Percentiles rank a stretch among this genome's conserved stretches.
phyloP scores from a whole-genome alignment of 768 basidiomycete species.

The Mycena crocata region DNA sequence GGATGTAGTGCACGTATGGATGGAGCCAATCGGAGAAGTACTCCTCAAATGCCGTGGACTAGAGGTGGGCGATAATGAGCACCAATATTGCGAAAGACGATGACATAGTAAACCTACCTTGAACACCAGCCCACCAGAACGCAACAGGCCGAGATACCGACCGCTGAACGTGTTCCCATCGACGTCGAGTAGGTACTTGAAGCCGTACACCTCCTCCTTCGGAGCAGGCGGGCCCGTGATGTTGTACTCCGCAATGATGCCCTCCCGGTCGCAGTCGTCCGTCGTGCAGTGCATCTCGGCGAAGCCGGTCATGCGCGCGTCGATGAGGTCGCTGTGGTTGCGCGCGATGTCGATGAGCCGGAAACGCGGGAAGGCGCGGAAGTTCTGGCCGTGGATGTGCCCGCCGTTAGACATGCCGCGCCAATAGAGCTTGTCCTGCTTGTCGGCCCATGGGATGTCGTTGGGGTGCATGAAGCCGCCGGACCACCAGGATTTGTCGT shows the following conservation, averaged over 20 bases:
- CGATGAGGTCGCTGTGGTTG: conserved; percentile 33
- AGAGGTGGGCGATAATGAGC: not conserved
- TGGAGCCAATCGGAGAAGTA: conserved; percentile 31
- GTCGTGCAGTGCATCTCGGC: conserved; percentile 33
- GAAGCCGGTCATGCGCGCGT: conserved; percentile 35
- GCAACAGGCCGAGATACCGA: conserved; percentile 30
- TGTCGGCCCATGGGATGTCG: conserved; percentile 29
- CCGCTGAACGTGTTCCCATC: conserved; percentile 37
- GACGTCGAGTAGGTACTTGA: conserved; percentile 33
- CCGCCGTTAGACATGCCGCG: conserved; percentile 36
- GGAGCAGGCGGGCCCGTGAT: conserved; percentile 27
- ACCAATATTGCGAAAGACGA: too few relatives aligned
- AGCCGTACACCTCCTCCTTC: conserved; percentile 34
- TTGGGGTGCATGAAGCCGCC: conserved; percentile 28
- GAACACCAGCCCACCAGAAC: conserved; percentile 33
- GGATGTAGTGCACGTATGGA: conserved; percentile 33
- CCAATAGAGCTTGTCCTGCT: conserved; percentile 32
- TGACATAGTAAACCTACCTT: too few relatives aligned
- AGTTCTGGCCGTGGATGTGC: conserved; percentile 33
- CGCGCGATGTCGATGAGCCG: conserved; percentile 32
- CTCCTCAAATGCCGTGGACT: conserved; percentile 33
- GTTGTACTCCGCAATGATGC: conserved; percentile 31
- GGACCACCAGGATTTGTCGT: conserved; percentile 34
- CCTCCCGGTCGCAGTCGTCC: conserved; percentile 31
- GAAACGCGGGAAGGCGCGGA: conserved; percentile 35